Conservation (phyloP, 179 eudicot genomes). For the Vitellaria paradoxa region DNA sequence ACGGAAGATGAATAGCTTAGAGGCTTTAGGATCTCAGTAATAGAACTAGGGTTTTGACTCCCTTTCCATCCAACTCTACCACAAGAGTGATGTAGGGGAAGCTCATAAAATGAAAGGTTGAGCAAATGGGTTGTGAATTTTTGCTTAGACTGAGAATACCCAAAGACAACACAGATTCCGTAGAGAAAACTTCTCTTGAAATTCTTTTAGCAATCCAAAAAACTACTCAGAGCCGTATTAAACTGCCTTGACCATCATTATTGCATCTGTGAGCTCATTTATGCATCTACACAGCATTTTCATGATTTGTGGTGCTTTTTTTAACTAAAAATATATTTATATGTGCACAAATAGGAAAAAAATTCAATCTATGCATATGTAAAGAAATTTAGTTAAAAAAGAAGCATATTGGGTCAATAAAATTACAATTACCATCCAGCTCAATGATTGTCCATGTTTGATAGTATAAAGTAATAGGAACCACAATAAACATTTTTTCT, state of each 20-base stretch:
- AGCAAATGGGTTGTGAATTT: no score
- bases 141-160: no score
- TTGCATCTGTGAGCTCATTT: not conserved
- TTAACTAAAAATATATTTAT: not conserved
- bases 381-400: not conserved
- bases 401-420: not conserved
- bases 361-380: no score
- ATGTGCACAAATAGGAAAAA: not conserved
- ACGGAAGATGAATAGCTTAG: no score
- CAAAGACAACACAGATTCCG: no score
- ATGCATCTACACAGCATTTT: not conserved
- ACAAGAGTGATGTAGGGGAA: no score
- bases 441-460: not conserved
- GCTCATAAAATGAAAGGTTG: no score
- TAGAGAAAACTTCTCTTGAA: no score
- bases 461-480: not conserved
- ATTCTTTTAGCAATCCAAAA: not conserved
- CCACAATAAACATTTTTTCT: not conserved
- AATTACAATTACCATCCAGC: not conserved
- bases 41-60: no score
- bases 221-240: not conserved
- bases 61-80: no score
- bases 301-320: conserved; percentile 8
- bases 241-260: no score
- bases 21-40: no score